These are phyloP conservation scores for Acer saccharum DNA, from an alignment of 345 rosid species.

Conservation along the genomic window DNA sequence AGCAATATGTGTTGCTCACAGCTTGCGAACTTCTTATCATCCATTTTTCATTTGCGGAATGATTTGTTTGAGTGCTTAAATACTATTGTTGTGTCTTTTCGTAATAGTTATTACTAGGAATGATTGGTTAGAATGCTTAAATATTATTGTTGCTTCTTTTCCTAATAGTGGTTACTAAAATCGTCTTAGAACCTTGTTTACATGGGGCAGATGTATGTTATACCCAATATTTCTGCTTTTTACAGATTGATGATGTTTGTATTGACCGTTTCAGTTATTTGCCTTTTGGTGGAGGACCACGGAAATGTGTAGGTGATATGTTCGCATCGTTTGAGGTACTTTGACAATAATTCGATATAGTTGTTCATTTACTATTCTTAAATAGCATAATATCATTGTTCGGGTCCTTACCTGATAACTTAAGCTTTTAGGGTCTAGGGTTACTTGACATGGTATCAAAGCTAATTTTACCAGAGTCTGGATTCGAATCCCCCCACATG, in stretches of 20 bases:
- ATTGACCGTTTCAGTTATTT: constrained; percentile 62
- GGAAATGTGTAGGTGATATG: constrained; percentile 97
- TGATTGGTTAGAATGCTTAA: no score
- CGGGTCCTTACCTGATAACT: no score
- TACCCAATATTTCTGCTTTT: background rate
- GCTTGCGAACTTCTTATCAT: background rate
- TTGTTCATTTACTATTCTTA: background rate
- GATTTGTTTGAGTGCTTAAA: no score
- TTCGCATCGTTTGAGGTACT: constrained; percentile 92
- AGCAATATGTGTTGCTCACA: background rate
- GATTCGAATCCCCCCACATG: no score
- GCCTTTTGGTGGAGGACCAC: constrained; percentile 97
- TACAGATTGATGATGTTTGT: constrained; percentile 7
- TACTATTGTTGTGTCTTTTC: no score
- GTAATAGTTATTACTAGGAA: no score
- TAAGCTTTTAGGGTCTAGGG: no score
- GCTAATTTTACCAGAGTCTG: no score
- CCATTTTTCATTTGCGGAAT: background rate
- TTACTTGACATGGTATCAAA: no score
- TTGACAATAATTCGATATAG: background rate
- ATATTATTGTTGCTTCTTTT: no score
- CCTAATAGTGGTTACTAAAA: no score
- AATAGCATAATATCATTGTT: no score
- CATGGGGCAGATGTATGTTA: background rate
- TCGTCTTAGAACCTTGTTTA: background rate